Conservation (phyloP, 108 stramenopile genomes). For the Chaetoceros tenuissimus region DNA sequence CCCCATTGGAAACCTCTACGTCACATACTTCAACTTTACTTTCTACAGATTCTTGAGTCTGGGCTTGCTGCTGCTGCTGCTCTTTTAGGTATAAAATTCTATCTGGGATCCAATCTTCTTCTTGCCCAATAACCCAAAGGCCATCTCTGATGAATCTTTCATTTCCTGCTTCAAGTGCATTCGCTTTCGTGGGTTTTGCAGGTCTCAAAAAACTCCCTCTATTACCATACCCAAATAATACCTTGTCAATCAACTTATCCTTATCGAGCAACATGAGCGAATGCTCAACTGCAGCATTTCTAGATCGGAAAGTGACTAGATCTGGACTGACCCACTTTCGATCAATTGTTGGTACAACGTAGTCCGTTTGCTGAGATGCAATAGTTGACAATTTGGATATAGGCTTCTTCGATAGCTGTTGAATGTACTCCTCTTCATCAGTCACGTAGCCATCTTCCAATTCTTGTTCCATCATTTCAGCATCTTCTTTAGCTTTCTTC, state of each 20-base stretch:
- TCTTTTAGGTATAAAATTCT: constrained; percentile 19
- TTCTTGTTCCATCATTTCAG: no score
- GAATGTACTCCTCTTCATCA: no score
- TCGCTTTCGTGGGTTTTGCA: constrained; percentile 43
- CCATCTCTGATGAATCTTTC: constrained; percentile 72
- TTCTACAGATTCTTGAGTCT: constrained; percentile 6
- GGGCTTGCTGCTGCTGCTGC: constrained; percentile 13
- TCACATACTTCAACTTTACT: no score
- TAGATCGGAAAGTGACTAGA: constrained; percentile 43
- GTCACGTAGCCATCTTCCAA: no score
- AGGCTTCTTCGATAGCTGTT: no score
- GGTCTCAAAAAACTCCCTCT: constrained; percentile 49
- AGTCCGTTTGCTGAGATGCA: no score
- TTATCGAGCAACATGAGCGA: constrained; percentile 31
- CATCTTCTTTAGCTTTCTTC: no score
- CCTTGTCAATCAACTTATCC: constrained; percentile 54
- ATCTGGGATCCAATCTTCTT: constrained; percentile 64
- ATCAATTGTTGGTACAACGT: constrained; percentile 23
- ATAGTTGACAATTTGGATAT: no score
- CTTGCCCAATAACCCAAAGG: constrained; percentile 86
- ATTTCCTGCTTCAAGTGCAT: constrained; percentile 62
- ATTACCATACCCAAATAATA: constrained; percentile 48
- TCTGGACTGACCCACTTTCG: constrained; percentile 62
- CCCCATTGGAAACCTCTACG: no score
- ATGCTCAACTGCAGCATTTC: constrained; percentile 64